Percentiles rank a stretch among this genome's conserved stretches.
Conservation (phyloP, 2,329 filamentous ascomycete genomes). For the Diaporthe vaccinii region DNA sequence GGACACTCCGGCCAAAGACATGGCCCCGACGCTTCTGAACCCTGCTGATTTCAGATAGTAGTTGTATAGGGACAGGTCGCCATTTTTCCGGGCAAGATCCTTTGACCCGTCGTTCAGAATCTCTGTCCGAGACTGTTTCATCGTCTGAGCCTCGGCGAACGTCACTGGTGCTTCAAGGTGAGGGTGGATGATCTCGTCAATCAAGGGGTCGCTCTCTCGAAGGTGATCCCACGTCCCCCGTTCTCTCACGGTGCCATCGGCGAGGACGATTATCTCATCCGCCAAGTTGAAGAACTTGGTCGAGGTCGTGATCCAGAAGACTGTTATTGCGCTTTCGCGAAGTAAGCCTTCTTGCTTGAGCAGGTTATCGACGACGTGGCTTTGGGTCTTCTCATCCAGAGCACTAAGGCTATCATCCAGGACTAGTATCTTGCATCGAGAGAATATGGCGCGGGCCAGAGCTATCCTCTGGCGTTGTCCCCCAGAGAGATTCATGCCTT, state of each 20-base stretch:
- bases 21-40: constrained; percentile 45
- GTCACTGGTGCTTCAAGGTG: neutral
- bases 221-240: constrained; percentile 56
- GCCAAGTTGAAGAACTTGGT: constrained; percentile 55
- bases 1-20: constrained; percentile 45
- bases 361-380: constrained; percentile 48
- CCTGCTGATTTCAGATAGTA: constrained; percentile 52
- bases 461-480: constrained; percentile 48
- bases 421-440: constrained; percentile 47
- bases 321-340: constrained; percentile 46
- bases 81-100: constrained; percentile 47
- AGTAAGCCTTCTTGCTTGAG: constrained; percentile 50
- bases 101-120: neutral
- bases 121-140: neutral
- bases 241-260: constrained; percentile 51
- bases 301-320: constrained; percentile 52
- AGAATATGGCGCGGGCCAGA: constrained; percentile 53
- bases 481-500: constrained; percentile 45
- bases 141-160: neutral
- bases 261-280: constrained; percentile 58
- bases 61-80: constrained; percentile 54
- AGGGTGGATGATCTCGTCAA: constrained; percentile 51
- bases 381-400: constrained; percentile 52
- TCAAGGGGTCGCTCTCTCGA: constrained; percentile 48
- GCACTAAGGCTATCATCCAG: constrained; percentile 55